These are phyloP conservation scores for Emmonsia crescens DNA, from an alignment of 2,329 filamentous ascomycete species.

Conservation along the genomic window DNA sequence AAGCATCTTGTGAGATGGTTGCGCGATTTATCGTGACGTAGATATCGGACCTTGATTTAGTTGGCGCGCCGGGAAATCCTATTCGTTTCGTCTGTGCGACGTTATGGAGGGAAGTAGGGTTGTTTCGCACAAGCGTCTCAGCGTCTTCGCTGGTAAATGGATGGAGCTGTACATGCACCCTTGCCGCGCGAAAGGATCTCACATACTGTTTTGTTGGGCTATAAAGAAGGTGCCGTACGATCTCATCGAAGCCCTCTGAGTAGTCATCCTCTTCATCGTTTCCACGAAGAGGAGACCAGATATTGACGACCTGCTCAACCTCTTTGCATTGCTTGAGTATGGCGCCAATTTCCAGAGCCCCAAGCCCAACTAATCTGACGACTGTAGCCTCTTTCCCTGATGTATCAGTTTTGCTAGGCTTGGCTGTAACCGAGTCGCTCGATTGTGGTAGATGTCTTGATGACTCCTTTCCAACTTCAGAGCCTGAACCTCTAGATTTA, in stretches of 20 bases:
- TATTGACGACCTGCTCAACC: slow-evolving; percentile 61
- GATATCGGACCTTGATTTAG: slow-evolving; percentile 81
- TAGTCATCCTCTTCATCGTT: slow-evolving; percentile 48
- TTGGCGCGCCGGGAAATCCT: slow-evolving; percentile 86
- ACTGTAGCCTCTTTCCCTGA: slow-evolving; percentile 33
- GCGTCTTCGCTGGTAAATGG: slow-evolving; percentile 69
- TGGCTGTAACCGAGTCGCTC: slow-evolving; percentile 20
- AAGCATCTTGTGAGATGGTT: slow-evolving; percentile 57
- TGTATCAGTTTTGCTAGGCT: slow-evolving; percentile 19
- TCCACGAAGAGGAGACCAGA: slow-evolving; percentile 58
- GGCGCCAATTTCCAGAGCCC: slow-evolving; percentile 63
- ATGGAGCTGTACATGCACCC: slow-evolving; percentile 67
- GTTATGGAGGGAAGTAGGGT: slow-evolving; percentile 75
- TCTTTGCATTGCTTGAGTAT: slow-evolving; percentile 63
- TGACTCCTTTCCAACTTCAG: slow-evolving; percentile 23
- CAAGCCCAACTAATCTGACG: slow-evolving; percentile 63
- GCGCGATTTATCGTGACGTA: slow-evolving; percentile 79
- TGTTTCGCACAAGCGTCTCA: slow-evolving; percentile 69
- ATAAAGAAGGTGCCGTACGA: slow-evolving; percentile 62
- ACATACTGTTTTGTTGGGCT: slow-evolving; percentile 65
- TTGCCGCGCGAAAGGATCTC: slow-evolving; percentile 60
- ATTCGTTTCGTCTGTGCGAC: slow-evolving; percentile 76
- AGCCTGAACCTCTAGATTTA: slow-evolving; percentile 22
- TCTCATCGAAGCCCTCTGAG: slow-evolving; percentile 58
- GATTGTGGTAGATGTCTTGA: slow-evolving; percentile 22